Evolutionary conservation across 495 filamentous ascomycete species (phyloP).

Genomic region (Hyphodiscus hymeniophilus): DNA sequence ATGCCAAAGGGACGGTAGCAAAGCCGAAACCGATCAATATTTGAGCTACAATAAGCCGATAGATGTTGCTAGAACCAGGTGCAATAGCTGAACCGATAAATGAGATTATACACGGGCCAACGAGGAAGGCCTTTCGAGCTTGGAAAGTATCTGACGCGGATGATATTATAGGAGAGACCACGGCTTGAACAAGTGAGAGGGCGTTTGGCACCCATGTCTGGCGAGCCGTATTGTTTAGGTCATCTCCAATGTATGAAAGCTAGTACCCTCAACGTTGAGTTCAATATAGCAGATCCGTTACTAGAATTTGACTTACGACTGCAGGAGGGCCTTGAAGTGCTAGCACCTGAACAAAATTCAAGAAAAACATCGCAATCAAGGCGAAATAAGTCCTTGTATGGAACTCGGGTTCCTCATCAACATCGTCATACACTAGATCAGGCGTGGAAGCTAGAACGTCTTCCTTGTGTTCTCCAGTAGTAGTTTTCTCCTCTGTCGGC

Average conservation of each 20-base stretch:
- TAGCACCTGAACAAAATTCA: constrained; percentile 2
- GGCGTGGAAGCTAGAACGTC: not conserved
- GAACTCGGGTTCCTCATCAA: constrained; percentile 1
- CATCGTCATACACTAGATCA: not conserved
- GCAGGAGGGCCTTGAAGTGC: constrained; percentile 4
- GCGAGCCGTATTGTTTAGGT: constrained; percentile 15
- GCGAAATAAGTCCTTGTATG: not conserved
- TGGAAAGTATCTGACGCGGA: constrained; percentile 28
- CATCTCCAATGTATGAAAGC: constrained; percentile 15
- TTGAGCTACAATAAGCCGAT: constrained; percentile 24
- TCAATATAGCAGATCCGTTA: not conserved
- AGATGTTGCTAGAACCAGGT: constrained; percentile 22
- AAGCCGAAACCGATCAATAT: constrained; percentile 22
- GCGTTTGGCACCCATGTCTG: constrained; percentile 23
- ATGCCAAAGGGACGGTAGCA: constrained; percentile 24
- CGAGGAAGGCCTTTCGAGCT: constrained; percentile 27
- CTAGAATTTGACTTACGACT: not conserved
- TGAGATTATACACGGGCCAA: constrained; percentile 23
- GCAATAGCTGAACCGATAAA: constrained; percentile 24
- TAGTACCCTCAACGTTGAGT: not conserved
- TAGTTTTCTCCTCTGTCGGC: no score
- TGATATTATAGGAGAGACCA: constrained; percentile 24
- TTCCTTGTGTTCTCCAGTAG: not conserved
- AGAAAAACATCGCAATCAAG: not conserved
- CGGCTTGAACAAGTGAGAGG: constrained; percentile 25